phyloP scores from a whole-genome alignment of 306 rosid genomes.

The Sophora flavescens region DNA sequence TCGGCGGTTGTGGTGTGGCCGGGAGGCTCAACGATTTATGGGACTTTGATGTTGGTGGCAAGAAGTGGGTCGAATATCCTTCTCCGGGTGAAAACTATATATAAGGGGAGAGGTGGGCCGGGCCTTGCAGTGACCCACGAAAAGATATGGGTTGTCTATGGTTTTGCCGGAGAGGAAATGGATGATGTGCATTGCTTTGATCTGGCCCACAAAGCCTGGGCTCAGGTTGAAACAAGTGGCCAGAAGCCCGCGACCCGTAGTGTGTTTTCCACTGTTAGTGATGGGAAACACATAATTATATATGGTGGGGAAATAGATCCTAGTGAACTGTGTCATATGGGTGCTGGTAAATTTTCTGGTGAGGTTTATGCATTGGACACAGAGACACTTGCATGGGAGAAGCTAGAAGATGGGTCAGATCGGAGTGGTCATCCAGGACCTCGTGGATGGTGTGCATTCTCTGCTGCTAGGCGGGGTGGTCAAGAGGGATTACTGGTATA shows the following conservation, averaged over 20 bases:
- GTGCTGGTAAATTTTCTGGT: slow-evolving; percentile 76
- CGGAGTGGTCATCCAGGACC: slow-evolving; percentile 72
- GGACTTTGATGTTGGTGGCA: slow-evolving; percentile 72
- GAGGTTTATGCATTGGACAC: slow-evolving; percentile 75
- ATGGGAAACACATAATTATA: slow-evolving; percentile 67
- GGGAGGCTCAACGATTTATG: slow-evolving; percentile 93
- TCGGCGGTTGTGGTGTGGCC: slow-evolving; percentile 79
- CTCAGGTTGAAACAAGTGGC: slow-evolving; percentile 75
- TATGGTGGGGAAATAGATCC: slow-evolving; percentile 94
- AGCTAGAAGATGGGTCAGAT: slow-evolving; percentile 57
- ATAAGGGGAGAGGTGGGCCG: slow-evolving; percentile 88
- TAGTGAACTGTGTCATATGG: slow-evolving; percentile 86
- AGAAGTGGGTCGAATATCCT: slow-evolving; percentile 72
- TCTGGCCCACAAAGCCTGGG: slow-evolving; percentile 56
- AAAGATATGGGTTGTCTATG: slow-evolving; percentile 92
- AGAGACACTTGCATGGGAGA: slow-evolving; percentile 60
- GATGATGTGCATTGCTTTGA: slow-evolving; percentile 85
- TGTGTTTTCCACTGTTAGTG: slow-evolving; percentile 63
- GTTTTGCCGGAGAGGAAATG: slow-evolving; percentile 76
- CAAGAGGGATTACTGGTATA: slow-evolving; percentile 74
- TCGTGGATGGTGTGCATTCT: slow-evolving; percentile 87
- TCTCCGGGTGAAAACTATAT: slow-evolving; percentile 57
- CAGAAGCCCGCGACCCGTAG: slow-evolving; percentile 81
- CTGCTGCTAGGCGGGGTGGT: slow-evolving; percentile 54
- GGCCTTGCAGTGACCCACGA: slow-evolving; percentile 70